Base-by-base conservation (phyloP, 2,329 filamentous ascomycete species). In the Botrytis pseudocinerea region DNA sequence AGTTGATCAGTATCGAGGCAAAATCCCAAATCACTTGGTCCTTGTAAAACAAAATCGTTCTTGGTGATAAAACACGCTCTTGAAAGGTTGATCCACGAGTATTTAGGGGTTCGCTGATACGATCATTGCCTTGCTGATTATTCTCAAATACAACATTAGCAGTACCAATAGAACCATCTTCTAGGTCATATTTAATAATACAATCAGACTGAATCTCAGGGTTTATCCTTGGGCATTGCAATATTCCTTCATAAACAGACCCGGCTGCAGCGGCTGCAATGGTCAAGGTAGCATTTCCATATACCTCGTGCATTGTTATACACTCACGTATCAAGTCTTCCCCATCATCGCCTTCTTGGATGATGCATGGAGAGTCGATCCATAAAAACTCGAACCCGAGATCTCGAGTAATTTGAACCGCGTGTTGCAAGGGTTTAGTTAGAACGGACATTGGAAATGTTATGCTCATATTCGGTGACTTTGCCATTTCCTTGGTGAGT, bases 21-120 rank as follows among this genome's bases (percentile, higher is more conserved):
- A 44, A 66, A 35, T 66, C 44, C n/a, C 63, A 66, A 6, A 44
- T n/a, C 2, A 54, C 0, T n/a, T 66, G 63, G 22, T 48, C 22
- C 18, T 54, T 48, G 28, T 51, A 66, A 16, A 51, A 66, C 10
- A 66, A 12, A 35, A 54, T 51, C 4, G 44, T 35, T 51, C 44
- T 32, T 4, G 63, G 63, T 18, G 63, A 48, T 14, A 66, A 20
- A 22, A 66, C 63, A 25, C 63, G 28, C 4, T 66, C 42, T 35
- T 51, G 63, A 22, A 66, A 66, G 5, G 63, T 66, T 28, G 44
- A 66, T n/a, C 63, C 63, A 46, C 28, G 63, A 5, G 42, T 66
- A 22, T 66, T 66, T 7, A 51, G 22, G 5, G 63, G 63, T 2
- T 66, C n/a, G 10, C 54, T 51, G 4, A 66, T 66, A 25, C 44